Percentiles rank a stretch among this genome's conserved stretches.
These are phyloP conservation scores for Neonectria neomacrospora DNA, from an alignment of 2,329 filamentous ascomycete species.

Conservation along the genomic window DNA sequence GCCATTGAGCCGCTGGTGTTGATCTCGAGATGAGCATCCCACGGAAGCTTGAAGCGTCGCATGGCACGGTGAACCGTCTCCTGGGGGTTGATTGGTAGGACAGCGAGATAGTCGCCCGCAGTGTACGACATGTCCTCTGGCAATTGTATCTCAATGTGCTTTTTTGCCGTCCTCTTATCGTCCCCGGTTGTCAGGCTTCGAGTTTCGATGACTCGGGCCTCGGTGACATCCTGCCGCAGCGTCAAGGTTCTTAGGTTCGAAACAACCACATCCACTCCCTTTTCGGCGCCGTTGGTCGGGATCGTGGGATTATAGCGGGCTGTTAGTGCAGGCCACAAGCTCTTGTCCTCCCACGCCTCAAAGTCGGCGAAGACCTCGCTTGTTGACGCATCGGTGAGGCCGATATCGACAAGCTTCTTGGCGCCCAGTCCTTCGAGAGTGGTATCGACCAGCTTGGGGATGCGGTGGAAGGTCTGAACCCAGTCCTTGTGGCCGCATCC, in stretches of 20 bases:
- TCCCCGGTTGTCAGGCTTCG: slow-evolving; percentile 5
- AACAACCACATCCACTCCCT: slow-evolving; percentile 16
- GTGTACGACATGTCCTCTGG: slow-evolving; percentile 73
- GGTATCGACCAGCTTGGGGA: slow-evolving; percentile 70
- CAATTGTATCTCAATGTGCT: slow-evolving; percentile 72
- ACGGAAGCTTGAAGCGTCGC: slow-evolving; percentile 73
- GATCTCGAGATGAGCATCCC: slow-evolving; percentile 74
- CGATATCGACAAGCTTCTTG: slow-evolving; percentile 54
- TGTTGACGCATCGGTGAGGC: slow-evolving; percentile 67
- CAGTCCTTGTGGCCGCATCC: slow-evolving; percentile 71
- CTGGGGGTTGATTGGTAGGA: slow-evolving; percentile 75
- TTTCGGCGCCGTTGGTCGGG: not conserved
- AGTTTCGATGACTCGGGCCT: slow-evolving; percentile 3
- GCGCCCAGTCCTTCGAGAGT: slow-evolving; percentile 54
- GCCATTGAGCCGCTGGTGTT: slow-evolving; percentile 58
- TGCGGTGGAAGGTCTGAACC: slow-evolving; percentile 70
- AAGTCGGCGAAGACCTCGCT: slow-evolving; percentile 74
- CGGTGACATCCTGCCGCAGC: slow-evolving; percentile 23
- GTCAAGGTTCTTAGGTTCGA: slow-evolving; percentile 17
- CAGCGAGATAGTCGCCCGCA: slow-evolving; percentile 78
- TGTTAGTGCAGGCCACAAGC: slow-evolving; percentile 60
- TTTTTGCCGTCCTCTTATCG: slow-evolving; percentile 55
- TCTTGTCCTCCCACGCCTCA: slow-evolving; percentile 72
- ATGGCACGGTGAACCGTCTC: slow-evolving; percentile 71
- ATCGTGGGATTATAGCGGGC: slow-evolving; percentile 47